Base-by-base conservation (phyloP, 495 filamentous ascomycete species). In the Talaromyces proteolyticus region DNA sequence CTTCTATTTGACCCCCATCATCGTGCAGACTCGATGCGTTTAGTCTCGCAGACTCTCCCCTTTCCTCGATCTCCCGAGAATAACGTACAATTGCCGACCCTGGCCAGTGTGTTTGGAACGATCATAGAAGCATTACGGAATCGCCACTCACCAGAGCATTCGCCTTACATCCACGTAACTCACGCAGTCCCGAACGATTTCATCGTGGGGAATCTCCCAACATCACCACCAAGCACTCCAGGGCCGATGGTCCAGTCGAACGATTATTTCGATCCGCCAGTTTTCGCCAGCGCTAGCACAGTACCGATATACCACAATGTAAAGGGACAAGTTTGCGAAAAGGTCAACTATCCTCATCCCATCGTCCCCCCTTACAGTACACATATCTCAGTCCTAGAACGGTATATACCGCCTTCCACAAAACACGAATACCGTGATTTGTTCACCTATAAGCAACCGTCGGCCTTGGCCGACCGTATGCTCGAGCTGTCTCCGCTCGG, bases 351-450 rank as follows among this genome's bases (percentile, higher is more conserved):
- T 17, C 82, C 82, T 6, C 73, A 78, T 54, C 80, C 81, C 6
- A 74, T 86, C 47, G 81, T 88, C 4, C 76, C 82, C 0, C 85
- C 85, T 5, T 73, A 70, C 40, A 85, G 74, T 38, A 73, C 87
- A 20, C 75, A 86, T 46, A 66, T 87, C 39, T 82, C 84, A 1
- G 67, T 88, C 11, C 68, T 88, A 6, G 85, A 89, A 61, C 81
- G 85, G 5, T 88, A 83, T 60, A 81, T 89, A 5, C 85, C 85
- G 43, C 85, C 85, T 12, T 70, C 79, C 1, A 79, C 80, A 5
- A 51, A 57, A 3, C 68, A 80, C 53, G 84, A 88, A 54, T 84
- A 83, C 45, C 60, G 67, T 22, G 74, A 82, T 54, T 70, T 88
- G 53, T 86, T 87, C 59, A 65, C 62, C 26, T 55, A 64, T n/a